Evolutionary conservation across 1,284 basidiomycete genomes (phyloP).

Genomic region (Tilletia caries): DNA sequence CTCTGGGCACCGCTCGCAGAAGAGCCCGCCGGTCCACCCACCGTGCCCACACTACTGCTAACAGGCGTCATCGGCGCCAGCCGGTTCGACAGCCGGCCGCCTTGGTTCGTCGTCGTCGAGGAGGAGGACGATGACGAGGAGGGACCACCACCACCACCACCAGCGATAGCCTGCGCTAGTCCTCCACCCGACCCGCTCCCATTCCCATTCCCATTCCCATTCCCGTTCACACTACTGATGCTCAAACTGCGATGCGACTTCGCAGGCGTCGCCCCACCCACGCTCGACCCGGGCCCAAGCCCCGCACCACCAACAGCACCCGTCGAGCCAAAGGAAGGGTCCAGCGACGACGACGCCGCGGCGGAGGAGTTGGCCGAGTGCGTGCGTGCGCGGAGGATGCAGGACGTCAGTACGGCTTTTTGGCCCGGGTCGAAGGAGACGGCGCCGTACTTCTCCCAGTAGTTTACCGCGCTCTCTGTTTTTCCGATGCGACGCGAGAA

Average conservation of each 20-base stretch:
- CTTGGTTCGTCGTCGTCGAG: too few relatives aligned
- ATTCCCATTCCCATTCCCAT: neutral
- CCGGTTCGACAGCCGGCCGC: neutral
- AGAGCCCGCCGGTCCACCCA: neutral
- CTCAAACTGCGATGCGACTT: neutral
- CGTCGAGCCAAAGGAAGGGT: neutral
- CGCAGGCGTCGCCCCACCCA: slow-evolving; percentile 22
- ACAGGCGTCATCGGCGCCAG: slow-evolving; percentile 9
- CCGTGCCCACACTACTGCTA: too few relatives aligned
- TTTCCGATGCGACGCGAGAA: too few relatives aligned
- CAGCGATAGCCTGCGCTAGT: too few relatives aligned
- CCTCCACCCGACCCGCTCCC: too few relatives aligned
- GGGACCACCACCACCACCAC: neutral
- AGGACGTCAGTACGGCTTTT: slow-evolving; percentile 89
- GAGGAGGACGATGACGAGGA: too few relatives aligned
- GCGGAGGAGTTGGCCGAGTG: neutral
- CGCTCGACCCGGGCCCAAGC: neutral
- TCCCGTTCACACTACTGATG: neutral
- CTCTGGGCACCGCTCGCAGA: neutral
- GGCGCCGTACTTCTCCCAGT: slow-evolving; percentile 68
- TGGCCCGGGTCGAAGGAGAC: slow-evolving; percentile 68
- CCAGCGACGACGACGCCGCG: neutral
- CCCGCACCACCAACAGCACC: neutral
- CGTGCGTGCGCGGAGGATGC: slow-evolving; percentile 62
- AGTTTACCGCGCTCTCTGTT: slow-evolving; percentile 95